Conservation (phyloP, 2,329 filamentous ascomycete genomes). For the Talaromyces amestolkiae region DNA sequence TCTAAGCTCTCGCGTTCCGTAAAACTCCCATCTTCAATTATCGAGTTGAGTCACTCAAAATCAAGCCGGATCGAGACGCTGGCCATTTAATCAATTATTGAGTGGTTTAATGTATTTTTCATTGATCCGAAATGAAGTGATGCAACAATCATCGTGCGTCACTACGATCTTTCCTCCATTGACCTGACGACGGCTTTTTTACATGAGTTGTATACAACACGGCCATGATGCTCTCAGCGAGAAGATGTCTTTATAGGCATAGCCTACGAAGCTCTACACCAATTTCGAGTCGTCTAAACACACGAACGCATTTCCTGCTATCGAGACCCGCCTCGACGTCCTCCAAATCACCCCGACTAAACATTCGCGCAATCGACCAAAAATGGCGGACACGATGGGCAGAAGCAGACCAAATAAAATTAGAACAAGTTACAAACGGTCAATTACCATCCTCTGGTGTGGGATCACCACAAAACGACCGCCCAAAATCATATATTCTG, state of each 20-base stretch:
- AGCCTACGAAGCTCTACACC: neutral
- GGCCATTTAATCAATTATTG: neutral
- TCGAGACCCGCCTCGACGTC: slow-evolving; percentile 28
- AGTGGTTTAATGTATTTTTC: neutral
- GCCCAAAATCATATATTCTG: slow-evolving; percentile 64
- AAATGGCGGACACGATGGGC: slow-evolving; percentile 58
- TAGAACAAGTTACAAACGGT: slow-evolving; percentile 1
- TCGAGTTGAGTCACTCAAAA: neutral
- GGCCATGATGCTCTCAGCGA: neutral
- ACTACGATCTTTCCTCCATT: neutral
- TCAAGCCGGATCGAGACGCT: too few relatives aligned
- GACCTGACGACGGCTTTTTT: neutral
- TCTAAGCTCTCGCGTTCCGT: neutral
- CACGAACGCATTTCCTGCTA: neutral
- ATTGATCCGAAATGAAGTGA: neutral
- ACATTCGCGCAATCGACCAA: slow-evolving; percentile 48
- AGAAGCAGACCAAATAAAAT: slow-evolving; percentile 20
- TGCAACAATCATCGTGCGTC: neutral
- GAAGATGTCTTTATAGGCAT: slow-evolving; percentile 1
- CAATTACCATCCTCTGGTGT: neutral
- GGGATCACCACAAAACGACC: slow-evolving; percentile 21
- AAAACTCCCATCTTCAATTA: neutral
- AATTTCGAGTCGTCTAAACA: neutral
- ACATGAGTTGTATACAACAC: neutral
- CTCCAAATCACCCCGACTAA: slow-evolving; percentile 31